phyloP scores from a whole-genome alignment of 2,329 filamentous ascomycete genomes.

The Lomentospora prolificans region DNA sequence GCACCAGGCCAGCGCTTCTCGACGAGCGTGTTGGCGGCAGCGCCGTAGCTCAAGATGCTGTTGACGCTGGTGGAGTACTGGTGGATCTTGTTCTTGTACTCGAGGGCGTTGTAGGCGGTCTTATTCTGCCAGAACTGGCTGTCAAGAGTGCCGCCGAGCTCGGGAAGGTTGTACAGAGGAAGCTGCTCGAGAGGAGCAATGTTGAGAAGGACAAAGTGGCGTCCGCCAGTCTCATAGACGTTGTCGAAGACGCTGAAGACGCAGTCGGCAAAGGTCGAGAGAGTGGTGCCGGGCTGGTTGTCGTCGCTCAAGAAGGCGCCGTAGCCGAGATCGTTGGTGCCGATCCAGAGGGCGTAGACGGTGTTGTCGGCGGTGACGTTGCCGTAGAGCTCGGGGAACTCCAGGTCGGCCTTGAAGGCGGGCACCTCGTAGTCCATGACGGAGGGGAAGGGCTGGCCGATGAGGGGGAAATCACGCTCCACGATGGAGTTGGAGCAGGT shows the following conservation, averaged over 20 bases:
- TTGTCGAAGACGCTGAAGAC: conserved; percentile 52
- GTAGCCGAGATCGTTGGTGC: conserved; percentile 67
- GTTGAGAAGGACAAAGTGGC: conserved; percentile 66
- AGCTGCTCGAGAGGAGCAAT: conserved; percentile 55
- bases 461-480: conserved; percentile 38
- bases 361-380: conserved; percentile 45
- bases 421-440: conserved; percentile 52
- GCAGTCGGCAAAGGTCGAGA: conserved; percentile 58
- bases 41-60: conserved; percentile 37
- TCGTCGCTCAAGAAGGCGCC: conserved; percentile 56
- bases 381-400: conserved; percentile 30
- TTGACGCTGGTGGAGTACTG: conserved; percentile 41
- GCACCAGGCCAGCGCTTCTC: conserved; percentile 45
- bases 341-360: conserved; percentile 70
- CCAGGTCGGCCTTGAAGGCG: conserved; percentile 41
- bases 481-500: conserved; percentile 63
- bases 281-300: conserved; percentile 47
- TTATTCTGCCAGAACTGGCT: conserved; percentile 37
- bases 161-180: conserved; percentile 51
- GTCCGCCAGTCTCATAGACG: conserved; percentile 55
- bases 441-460: conserved; percentile 49
- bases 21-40: conserved; percentile 33
- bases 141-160: conserved; percentile 29
- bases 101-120: conserved; percentile 34
- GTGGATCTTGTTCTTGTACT: conserved; percentile 32